These are phyloP conservation scores for Aspergillus sp. DNA, from an alignment of 2,329 filamentous ascomycete genomes.

Conservation along the genomic window DNA sequence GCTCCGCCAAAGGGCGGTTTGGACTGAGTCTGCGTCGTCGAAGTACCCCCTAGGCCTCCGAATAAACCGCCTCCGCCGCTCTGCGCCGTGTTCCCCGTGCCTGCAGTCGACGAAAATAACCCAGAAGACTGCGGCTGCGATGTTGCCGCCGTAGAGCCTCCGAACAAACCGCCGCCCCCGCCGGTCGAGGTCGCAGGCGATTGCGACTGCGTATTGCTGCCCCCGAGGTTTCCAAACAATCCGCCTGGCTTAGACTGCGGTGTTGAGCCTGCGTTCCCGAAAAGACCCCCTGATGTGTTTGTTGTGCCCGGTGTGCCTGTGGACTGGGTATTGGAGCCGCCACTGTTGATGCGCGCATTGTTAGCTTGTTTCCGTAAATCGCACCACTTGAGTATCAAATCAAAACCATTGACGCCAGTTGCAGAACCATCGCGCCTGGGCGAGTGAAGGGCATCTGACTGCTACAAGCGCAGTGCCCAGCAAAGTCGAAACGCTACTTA, in stretches of 20 bases:
- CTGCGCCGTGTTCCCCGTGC: constrained; percentile 13
- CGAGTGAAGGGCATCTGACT: too few species aligned
- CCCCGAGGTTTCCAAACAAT: constrained; percentile 20
- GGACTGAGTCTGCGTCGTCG: constrained; percentile 24
- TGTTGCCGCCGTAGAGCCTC: constrained; percentile 15
- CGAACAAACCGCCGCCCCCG: constrained; percentile 22
- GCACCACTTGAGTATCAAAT: neutral
- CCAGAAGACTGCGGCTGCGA: constrained; percentile 22
- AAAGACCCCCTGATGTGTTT: constrained; percentile 20
- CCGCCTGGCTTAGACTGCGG: constrained; percentile 25
- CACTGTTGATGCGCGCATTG: constrained; percentile 11
- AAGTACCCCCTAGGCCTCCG: constrained; percentile 16
- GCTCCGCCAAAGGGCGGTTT: constrained; percentile 26
- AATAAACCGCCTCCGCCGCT: constrained; percentile 22
- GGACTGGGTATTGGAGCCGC: constrained; percentile 19
- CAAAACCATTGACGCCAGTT: neutral
- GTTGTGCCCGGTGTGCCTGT: constrained; percentile 19
- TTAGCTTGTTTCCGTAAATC: constrained; percentile 13
- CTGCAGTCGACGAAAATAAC: constrained; percentile 13
- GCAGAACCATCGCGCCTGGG: too few species aligned
- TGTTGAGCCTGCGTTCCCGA: constrained; percentile 19
- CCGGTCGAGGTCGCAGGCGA: constrained; percentile 15
- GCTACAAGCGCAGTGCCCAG: neutral
- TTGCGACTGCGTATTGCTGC: constrained; percentile 19
- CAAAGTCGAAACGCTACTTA: constrained; percentile 22